phyloP scores from a whole-genome alignment of 1,284 basidiomycete species.

The Microbotryum silenes-acaulis region DNA sequence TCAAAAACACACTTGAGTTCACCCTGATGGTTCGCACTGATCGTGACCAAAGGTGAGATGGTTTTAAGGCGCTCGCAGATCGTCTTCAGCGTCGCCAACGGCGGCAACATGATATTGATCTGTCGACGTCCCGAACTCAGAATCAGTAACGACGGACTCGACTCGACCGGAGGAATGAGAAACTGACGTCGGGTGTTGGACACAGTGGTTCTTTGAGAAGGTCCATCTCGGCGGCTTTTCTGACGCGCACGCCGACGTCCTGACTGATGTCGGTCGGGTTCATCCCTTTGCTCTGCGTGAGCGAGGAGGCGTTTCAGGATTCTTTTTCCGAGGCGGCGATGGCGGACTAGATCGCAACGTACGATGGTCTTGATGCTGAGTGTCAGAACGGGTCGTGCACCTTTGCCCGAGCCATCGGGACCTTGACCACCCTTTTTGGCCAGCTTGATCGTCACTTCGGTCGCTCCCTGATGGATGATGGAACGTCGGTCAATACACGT shows the following conservation, averaged over 20 bases:
- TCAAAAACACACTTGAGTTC: conserved; percentile 12
- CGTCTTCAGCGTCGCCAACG: conserved; percentile 35
- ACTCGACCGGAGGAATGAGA: no score
- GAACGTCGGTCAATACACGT: neutral
- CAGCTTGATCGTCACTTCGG: conserved; percentile 35
- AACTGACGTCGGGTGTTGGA: conserved; percentile 36
- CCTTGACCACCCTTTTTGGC: conserved; percentile 36
- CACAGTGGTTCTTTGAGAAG: conserved; percentile 38
- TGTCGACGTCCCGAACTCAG: neutral
- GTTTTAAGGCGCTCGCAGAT: conserved; percentile 38
- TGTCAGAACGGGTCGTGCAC: conserved; percentile 36
- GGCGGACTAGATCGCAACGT: neutral
- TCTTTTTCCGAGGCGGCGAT: neutral
- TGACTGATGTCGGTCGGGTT: conserved; percentile 37
- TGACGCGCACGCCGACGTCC: conserved; percentile 39
- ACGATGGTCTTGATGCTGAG: conserved; percentile 34
- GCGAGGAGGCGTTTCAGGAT: neutral
- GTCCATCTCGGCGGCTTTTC: conserved; percentile 37
- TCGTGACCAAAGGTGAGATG: conserved; percentile 27
- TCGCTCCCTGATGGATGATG: conserved; percentile 14
- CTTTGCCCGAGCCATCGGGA: conserved; percentile 13
- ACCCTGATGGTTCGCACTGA: conserved; percentile 25
- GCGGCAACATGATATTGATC: conserved; percentile 38
- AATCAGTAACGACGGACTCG: neutral
- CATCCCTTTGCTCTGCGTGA: conserved; percentile 23